Base-by-base conservation (phyloP, 2,329 filamentous ascomycete species). In the Venturiaceae sp. region DNA sequence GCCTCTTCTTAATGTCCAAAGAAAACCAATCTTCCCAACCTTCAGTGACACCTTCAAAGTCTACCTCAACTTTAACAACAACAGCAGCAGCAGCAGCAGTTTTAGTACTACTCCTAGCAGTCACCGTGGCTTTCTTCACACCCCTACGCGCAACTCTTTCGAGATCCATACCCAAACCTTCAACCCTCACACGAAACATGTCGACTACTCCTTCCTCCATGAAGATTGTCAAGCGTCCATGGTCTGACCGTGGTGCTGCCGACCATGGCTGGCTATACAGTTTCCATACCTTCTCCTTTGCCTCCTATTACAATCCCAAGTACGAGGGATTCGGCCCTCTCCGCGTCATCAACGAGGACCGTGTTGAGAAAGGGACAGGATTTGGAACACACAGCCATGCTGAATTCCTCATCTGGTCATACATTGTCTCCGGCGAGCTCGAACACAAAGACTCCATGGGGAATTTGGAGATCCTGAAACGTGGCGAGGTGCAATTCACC, bases 381-480 rank as follows among this genome's bases (percentile, higher is more conserved):
- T 95, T 95, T 74, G 89, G 90, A 3, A 91, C 88, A 0, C 91
- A 95, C 69, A 84, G 84, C 28, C 91, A 95, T 72, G 82, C 86
- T 62, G 88, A 95, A 71, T 92, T 90, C 71, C 88, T 95, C 72
- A 95, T 95, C 74, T 95, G 92, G 79, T 86, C 81, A 68, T 94
- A 95, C 74, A 86, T 95, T 66, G 78, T 95, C n/a, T 83, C 79
- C 52, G 90, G 91, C 63, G 88, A 92, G 73, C 81, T 95, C 62
- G 92, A 91, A 53, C 91, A 95, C 75, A 86, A 90, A 53, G 90
- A 95, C 74, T 88, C 83, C 61, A 92, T 95, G 85, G 82, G 89
- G 65, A 82, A 79, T 57, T 67, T 78, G 8, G 76, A 83, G 71
- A 89, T 85, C 72, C 86, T 95, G 77, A 81, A 82, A 66, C 79